Percentiles rank a stretch among this genome's conserved stretches.
These are phyloP conservation scores for Colletotrichum plurivorum DNA, from an alignment of 2,329 filamentous ascomycete species.

Conservation along the genomic window DNA sequence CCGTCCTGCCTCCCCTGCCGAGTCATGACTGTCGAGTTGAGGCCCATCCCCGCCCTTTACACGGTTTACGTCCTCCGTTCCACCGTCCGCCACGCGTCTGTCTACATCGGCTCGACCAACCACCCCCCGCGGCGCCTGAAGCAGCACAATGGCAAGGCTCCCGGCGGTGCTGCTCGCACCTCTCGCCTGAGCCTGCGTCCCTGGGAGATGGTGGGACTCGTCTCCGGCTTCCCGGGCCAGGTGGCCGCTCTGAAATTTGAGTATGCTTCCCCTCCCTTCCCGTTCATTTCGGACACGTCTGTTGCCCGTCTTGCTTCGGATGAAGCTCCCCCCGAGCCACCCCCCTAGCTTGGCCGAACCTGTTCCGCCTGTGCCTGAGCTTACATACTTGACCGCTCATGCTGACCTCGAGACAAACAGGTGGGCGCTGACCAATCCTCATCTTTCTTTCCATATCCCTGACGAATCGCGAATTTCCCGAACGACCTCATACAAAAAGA, in stretches of 20 bases:
- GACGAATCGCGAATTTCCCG: slow-evolving; percentile 70
- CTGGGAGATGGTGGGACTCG: slow-evolving; percentile 91
- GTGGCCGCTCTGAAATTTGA: slow-evolving; percentile 95
- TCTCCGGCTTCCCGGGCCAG: slow-evolving; percentile 90
- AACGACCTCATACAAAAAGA: slow-evolving; percentile 65
- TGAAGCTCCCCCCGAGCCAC: slow-evolving; percentile 19
- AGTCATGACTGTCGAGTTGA: slow-evolving; percentile 59
- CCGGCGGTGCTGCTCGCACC: slow-evolving; percentile 86
- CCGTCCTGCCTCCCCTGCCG: slow-evolving; percentile 30
- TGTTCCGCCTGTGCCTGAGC: neutral
- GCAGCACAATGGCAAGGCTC: slow-evolving; percentile 90
- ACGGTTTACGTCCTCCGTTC: slow-evolving; percentile 94
- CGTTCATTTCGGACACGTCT: slow-evolving; percentile 19
- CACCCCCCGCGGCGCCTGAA: slow-evolving; percentile 86
- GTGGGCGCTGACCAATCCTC: slow-evolving; percentile 93
- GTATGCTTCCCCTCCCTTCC: slow-evolving; percentile 58
- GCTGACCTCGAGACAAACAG: slow-evolving; percentile 57
- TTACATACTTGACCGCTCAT: neutral
- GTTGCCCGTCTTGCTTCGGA: slow-evolving; percentile 20
- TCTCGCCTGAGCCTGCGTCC: slow-evolving; percentile 78
- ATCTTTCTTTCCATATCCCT: slow-evolving; percentile 84
- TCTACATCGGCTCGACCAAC: slow-evolving; percentile 94
- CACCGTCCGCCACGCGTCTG: slow-evolving; percentile 76
- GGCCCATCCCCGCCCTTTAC: slow-evolving; percentile 88
- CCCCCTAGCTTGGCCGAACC: slow-evolving; percentile 21